Evolutionary conservation across 176 grass and related monocot genomes (phyloP).

Genomic region (Otatea glauca): DNA sequence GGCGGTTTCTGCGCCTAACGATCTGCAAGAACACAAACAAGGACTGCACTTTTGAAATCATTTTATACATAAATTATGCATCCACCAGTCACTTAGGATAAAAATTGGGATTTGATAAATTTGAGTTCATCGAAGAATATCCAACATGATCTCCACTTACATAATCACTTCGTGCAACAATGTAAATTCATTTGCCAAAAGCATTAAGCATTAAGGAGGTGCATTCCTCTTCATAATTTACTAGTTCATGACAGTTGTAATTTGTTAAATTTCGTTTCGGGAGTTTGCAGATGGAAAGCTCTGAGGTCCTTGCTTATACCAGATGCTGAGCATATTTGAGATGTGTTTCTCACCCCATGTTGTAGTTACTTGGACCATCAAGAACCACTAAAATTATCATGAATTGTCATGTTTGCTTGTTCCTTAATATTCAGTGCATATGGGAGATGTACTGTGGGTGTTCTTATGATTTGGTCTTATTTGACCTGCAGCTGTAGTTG

Average conservation of each 20-base stretch:
- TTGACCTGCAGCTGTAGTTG: constrained; percentile 1
- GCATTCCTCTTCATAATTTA: not conserved
- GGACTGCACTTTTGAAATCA: not conserved
- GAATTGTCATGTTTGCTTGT: not conserved
- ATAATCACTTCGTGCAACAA: not conserved
- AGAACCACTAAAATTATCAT: constrained; percentile 21
- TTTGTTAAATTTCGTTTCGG: not conserved
- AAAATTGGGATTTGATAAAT: not conserved
- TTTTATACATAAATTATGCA: constrained; percentile 6
- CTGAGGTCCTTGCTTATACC: not conserved
- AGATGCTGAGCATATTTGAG: not conserved
- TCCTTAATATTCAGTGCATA: not conserved
- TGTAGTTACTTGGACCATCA: constrained; percentile 27
- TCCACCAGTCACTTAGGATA: not conserved
- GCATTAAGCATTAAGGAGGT: not conserved
- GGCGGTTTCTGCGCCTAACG: not conserved
- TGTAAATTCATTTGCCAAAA: constrained; percentile 17
- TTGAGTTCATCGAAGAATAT: not conserved
- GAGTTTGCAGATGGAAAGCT: constrained; percentile 16
- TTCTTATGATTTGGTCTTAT: constrained; percentile 4
- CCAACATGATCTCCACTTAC: not conserved
- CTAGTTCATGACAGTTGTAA: constrained; percentile 23
- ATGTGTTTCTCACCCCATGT: not conserved
- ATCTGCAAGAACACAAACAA: constrained; percentile 3
- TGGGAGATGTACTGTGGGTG: not conserved